Base-by-base conservation (phyloP, 2,329 filamentous ascomycete species). In the Fusarium sp. region DNA sequence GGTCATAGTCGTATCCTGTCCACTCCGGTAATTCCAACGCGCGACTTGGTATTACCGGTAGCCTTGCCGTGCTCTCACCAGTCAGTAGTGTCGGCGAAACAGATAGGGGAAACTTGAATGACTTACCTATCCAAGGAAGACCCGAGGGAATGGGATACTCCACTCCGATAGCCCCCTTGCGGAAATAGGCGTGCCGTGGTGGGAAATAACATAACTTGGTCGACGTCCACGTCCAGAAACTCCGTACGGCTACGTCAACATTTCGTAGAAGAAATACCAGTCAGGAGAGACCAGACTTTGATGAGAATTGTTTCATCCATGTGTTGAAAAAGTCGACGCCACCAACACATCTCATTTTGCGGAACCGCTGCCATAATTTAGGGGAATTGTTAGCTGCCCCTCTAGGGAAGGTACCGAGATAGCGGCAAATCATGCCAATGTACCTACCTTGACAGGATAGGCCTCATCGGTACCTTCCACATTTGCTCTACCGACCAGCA, bases 91-190 rank as follows among this genome's bases (percentile, higher is more conserved):
- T 63, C 60, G 60, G 50, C 60, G 60, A 63, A 57, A 17, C 24
- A 63, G 58, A 63, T 63, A 63, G 60, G 60, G 50, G 59, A 64
- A 57, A 49, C 34, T 21, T 6, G 38, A 22, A 57, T 63, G 34
- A 63, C 58, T 63, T 39, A 63, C 50, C 43, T 34, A 61, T 65
- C 43, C 34, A 42, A 59, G 31, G 36, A 33, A 47, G 58, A 65
- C 60, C 62, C 62, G 62, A 65, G 60, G 51, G 60, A 33, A 53
- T 40, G 66, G 60, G 33, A 58, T 57, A 40, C 62, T 67, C 66
- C 66, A 58, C 66, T 34, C 57, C 45, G 51, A 45, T 31, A 53
- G 47, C 31, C 40, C 63, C 67, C 45, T 43, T 49, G 47, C 58
- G 54, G 55, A 68, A 61, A 70, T 61, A 65, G 38, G 51, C 36